Base-by-base conservation (phyloP, 1,284 basidiomycete genomes). In the Pseudozyma thailandica region DNA sequence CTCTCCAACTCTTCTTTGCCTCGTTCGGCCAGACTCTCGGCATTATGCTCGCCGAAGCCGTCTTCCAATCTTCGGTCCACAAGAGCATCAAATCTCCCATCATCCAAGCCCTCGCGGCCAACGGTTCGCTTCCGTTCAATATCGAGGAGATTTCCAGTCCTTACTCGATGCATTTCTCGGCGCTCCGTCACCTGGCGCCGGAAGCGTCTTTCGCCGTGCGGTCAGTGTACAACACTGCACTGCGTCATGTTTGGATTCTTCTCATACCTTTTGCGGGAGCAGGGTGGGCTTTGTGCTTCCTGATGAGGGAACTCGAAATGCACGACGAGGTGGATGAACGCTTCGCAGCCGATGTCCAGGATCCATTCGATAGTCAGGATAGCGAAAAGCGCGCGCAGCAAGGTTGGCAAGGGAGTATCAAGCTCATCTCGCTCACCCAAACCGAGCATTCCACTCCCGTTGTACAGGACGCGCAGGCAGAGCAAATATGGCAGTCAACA, bases 11-110 rank as follows among this genome's bases (percentile, higher is more conserved):
- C 21, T 63, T 62, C 54, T 65, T 64, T 13, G 57, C 59, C 8
- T 70, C 60, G 9, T 70, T 64, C 28, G 56, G 51, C n/a, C 64
- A 73, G 37, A 73, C 71, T 5, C 37, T 73, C 4, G 71, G 71
- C 4, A 73, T 73, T 46, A 65, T 65, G 60, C 46, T 73, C 7
- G 71, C 50, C 7, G 61, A 70, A 49, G 60, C 71, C 3, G 61
- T 69, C 5, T 64, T 73, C 16, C 71, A 73, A 50, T 64, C 53
- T 5, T 58, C 56, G 16, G 41, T 71, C 4, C 55, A 61, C 53
- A 45, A 44, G 9, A 18, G 50, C 7, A 69, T 69, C 59, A 58
- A 57, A 25, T 58, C 61, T 0, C 45, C 50, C 0, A 3, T 20
- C 16, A 63, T 70, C 31, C 49, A 52, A 21, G 27, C 39, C 1